phyloP scores from a whole-genome alignment of 31 red algal genomes.

The Endocladia muricata region DNA sequence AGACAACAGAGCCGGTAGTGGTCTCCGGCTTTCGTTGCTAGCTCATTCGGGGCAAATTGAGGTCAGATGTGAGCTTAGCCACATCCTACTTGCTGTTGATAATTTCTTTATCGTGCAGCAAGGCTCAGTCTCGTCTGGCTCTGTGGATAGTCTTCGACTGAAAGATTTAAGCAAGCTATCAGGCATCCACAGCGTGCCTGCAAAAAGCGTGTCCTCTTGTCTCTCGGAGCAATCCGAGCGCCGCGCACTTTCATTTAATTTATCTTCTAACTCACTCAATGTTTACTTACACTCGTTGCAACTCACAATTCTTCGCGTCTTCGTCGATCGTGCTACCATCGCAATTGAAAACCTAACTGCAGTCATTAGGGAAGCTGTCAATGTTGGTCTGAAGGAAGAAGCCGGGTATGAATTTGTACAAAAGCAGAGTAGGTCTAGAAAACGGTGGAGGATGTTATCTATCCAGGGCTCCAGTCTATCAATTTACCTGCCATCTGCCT shows the following conservation, averaged over 20 bases:
- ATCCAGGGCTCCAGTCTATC: not conserved
- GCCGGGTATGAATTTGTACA: no score
- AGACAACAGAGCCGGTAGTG: no score
- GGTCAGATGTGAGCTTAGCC: not conserved
- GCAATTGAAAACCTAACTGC: no score
- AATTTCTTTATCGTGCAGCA: conserved; percentile 2
- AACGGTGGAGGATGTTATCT: no score
- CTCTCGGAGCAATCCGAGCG: not conserved
- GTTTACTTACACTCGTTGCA: not conserved
- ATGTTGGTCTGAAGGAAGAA: no score
- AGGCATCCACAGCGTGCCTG: not conserved
- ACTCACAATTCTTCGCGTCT: not conserved
- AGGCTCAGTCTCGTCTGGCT: not conserved
- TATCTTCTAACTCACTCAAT: not conserved
- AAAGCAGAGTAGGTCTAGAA: no score
- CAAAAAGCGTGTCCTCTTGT: not conserved
- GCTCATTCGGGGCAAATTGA: no score
- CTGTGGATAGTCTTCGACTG: not conserved
- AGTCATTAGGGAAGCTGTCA: no score
- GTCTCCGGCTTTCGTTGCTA: no score
- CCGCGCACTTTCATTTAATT: not conserved
- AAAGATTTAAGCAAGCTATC: conserved; percentile 5
- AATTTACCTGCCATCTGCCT: not conserved
- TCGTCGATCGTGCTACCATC: not conserved
- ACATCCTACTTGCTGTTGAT: not conserved